A percentile compares a stretch with the other conserved stretches of the same genome.
Evolutionary conservation across 305 asterid species (phyloP).

Genomic region (Solanum hybrid): DNA sequence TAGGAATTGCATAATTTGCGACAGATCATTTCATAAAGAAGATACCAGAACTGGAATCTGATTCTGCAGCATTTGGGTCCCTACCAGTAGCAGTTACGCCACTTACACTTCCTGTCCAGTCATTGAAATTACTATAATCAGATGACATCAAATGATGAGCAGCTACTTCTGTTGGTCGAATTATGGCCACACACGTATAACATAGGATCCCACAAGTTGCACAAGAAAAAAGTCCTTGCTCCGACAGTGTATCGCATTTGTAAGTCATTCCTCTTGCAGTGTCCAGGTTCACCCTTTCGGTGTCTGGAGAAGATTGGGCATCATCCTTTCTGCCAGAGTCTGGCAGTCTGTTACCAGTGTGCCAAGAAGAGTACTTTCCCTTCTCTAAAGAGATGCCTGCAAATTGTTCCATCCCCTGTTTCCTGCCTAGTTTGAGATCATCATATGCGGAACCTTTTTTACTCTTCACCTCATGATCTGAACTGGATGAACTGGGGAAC

Average conservation of each 20-base stretch:
- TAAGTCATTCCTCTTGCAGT: slow-evolving; percentile 33
- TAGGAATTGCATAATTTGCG: background rate
- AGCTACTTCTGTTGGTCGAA: slow-evolving; percentile 77
- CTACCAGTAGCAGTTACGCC: slow-evolving; percentile 19
- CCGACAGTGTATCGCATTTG: slow-evolving; percentile 36
- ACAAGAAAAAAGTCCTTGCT: slow-evolving; percentile 86
- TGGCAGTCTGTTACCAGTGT: slow-evolving; percentile 26
- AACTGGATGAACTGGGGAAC: slow-evolving; percentile 52
- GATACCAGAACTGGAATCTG: slow-evolving; percentile 45
- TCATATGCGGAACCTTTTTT: slow-evolving; percentile 24
- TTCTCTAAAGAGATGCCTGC: slow-evolving; percentile 18
- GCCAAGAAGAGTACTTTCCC: slow-evolving; percentile 28
- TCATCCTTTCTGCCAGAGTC: slow-evolving; percentile 9
- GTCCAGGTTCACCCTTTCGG: slow-evolving; percentile 22
- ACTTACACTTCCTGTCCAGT: slow-evolving; percentile 36
- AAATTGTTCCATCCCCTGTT: slow-evolving; percentile 31
- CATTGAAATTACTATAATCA: slow-evolving; percentile 50
- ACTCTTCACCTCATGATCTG: slow-evolving; percentile 39
- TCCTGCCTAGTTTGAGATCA: slow-evolving; percentile 22
- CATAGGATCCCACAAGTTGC: slow-evolving; percentile 98
- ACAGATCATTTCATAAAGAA: background rate
- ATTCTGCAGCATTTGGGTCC: slow-evolving; percentile 22
- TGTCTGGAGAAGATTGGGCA: slow-evolving; percentile 18
- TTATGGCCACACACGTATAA: slow-evolving; percentile 80
- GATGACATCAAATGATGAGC: slow-evolving; percentile 60